Evolutionary conservation across 2,329 filamentous ascomycete genomes (phyloP).

Genomic region (Samsoniella hepiali): DNA sequence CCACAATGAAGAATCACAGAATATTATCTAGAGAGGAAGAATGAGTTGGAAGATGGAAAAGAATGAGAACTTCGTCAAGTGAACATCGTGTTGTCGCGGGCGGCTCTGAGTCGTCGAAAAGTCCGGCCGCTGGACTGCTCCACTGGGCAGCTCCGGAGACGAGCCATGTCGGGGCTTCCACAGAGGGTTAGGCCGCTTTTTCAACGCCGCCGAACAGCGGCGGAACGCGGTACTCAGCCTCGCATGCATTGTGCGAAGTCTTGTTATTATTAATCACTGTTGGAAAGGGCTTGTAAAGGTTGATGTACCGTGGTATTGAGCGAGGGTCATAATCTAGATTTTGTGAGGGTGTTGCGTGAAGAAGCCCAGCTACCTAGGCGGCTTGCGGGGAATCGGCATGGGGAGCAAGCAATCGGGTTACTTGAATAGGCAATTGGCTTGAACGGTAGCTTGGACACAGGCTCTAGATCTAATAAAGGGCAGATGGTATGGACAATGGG

Average conservation of each 20-base stretch:
- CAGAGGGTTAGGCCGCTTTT: conserved; percentile 18
- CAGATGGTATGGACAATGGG: too few species aligned
- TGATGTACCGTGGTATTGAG: too few species aligned
- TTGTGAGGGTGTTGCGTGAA: too few species aligned
- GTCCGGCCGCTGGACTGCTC: conserved; percentile 16
- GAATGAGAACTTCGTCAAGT: not conserved
- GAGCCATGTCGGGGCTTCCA: conserved; percentile 21
- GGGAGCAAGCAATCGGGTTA: too few species aligned
- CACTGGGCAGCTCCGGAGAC: conserved; percentile 30
- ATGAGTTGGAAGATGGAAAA: not conserved
- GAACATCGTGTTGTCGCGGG: not conserved
- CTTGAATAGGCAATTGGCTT: too few species aligned
- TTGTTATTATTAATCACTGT: too few species aligned
- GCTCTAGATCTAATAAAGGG: too few species aligned
- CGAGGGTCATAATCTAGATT: too few species aligned
- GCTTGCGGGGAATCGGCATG: too few species aligned
- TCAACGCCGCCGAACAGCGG: not conserved
- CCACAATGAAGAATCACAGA: not conserved
- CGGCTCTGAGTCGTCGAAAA: conserved; percentile 4
- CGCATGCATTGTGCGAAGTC: not conserved
- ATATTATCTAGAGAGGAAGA: not conserved
- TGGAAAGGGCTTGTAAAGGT: too few species aligned
- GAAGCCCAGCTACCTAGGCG: too few species aligned
- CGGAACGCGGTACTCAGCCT: not conserved
- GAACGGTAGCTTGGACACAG: too few species aligned